phyloP scores from a whole-genome alignment of 2,329 filamentous ascomycete genomes.

The Fusarium piperis region DNA sequence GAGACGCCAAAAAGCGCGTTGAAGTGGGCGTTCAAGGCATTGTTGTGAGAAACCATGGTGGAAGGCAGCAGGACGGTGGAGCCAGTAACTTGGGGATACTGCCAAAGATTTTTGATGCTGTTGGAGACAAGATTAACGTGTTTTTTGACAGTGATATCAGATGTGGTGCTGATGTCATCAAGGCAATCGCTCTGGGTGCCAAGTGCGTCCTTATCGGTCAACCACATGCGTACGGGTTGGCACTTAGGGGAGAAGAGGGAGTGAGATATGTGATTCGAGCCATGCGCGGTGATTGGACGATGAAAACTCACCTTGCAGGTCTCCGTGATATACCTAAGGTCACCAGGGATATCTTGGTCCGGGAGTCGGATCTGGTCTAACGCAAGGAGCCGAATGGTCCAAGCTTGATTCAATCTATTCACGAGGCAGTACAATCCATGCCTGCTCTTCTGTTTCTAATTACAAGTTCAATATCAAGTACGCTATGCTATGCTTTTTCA shows the following conservation, averaged over 20 bases:
- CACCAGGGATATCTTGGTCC: constrained; percentile 3
- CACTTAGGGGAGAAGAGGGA: constrained; percentile 21
- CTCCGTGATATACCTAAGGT: constrained; percentile 16
- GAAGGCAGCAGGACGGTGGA: constrained; percentile 24
- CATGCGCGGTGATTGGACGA: constrained; percentile 22
- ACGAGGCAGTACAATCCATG: no score
- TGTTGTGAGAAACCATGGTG: constrained; percentile 25
- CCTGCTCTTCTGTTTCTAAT: neutral
- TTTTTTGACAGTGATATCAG: constrained; percentile 21
- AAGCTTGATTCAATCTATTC: neutral
- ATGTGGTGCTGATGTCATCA: constrained; percentile 20
- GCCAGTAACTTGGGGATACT: constrained; percentile 25
- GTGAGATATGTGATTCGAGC: constrained; percentile 14
- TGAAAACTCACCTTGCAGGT: constrained; percentile 29
- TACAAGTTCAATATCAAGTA: neutral
- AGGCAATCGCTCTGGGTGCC: constrained; percentile 20
- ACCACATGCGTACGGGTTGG: constrained; percentile 19
- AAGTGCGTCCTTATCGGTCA: constrained; percentile 18
- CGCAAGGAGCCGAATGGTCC: neutral
- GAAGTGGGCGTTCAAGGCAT: constrained; percentile 25
- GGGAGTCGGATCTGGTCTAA: neutral
- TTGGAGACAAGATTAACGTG: constrained; percentile 11
- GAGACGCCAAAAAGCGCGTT: constrained; percentile 17
- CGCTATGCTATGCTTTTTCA: constrained; percentile 1
- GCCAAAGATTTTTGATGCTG: constrained; percentile 4